These are phyloP conservation scores for Babesia ovata DNA, from an alignment of 169 alveolate species.

Conservation along the genomic window DNA sequence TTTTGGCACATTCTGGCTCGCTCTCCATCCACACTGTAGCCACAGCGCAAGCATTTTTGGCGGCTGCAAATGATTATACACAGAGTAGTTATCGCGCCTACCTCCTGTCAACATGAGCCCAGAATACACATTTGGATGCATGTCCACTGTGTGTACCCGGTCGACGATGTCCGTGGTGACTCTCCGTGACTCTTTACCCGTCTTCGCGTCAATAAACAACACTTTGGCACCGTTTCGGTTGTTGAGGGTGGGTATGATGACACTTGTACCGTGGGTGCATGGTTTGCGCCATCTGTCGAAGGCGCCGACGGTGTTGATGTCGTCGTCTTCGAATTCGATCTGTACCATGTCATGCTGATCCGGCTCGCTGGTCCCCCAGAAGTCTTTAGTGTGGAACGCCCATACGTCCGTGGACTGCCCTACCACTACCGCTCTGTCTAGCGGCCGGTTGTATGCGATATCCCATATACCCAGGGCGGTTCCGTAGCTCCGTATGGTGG, in stretches of 20 bases:
- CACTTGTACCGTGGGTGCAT: slow-evolving; percentile 38
- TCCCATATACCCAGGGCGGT: slow-evolving; percentile 56
- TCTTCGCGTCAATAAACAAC: slow-evolving; percentile 11
- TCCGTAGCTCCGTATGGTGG: slow-evolving; percentile 42
- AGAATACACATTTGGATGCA: slow-evolving; percentile 33
- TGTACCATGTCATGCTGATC: background rate
- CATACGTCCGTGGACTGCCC: slow-evolving; percentile 34
- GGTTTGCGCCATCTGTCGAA: slow-evolving; percentile 51
- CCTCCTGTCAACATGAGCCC: slow-evolving; percentile 64
- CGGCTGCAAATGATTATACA: background rate
- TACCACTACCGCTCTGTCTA: slow-evolving; percentile 7
- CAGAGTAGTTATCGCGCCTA: background rate
- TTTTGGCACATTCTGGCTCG: slow-evolving; percentile 3
- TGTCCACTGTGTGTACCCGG: slow-evolving; percentile 28
- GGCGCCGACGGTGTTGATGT: slow-evolving; percentile 15
- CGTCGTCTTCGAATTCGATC: slow-evolving; percentile 26
- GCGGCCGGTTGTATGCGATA: slow-evolving; percentile 22
- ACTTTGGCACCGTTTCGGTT: slow-evolving; percentile 23
- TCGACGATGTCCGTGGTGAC: slow-evolving; percentile 7
- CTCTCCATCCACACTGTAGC: slow-evolving; percentile 10
- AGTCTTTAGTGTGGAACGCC: slow-evolving; percentile 26
- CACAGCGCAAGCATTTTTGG: background rate
- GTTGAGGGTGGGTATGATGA: slow-evolving; percentile 49
- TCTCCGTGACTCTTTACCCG: slow-evolving; percentile 22
- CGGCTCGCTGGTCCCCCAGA: background rate